phyloP scores from a whole-genome alignment of 352 stramenopile species.

The Globisporangium viniferum region DNA sequence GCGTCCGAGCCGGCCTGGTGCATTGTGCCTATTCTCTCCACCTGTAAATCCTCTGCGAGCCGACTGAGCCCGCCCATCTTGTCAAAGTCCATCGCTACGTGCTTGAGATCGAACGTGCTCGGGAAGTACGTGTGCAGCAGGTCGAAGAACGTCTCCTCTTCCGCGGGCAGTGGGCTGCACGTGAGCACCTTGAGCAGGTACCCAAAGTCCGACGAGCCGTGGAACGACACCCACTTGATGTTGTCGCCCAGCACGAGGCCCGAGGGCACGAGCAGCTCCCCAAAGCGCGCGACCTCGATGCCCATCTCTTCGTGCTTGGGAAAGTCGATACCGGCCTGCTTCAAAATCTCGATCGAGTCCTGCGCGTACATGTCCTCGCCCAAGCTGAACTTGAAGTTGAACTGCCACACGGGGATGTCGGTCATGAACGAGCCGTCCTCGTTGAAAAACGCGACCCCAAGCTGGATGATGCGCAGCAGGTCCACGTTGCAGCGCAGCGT shows the following conservation, averaged over 20 bases:
- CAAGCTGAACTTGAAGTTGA: slow-evolving; percentile 99
- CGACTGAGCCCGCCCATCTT: slow-evolving; percentile 97
- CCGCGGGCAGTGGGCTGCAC: slow-evolving; percentile 83
- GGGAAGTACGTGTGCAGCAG: slow-evolving; percentile 98
- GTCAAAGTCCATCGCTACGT: slow-evolving; percentile 97
- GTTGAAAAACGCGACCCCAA: slow-evolving; percentile 97
- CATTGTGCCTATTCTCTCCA: slow-evolving; percentile 98
- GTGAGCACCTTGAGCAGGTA: slow-evolving; percentile 98
- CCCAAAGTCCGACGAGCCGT: slow-evolving; percentile 99
- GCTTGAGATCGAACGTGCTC: slow-evolving; percentile 98
- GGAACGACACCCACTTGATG: slow-evolving; percentile 99
- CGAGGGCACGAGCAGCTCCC: slow-evolving; percentile 96
- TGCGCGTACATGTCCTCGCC: slow-evolving; percentile 99
- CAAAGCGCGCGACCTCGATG: slow-evolving; percentile 97
- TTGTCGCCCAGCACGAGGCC: slow-evolving; percentile 98
- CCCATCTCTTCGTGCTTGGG: slow-evolving; percentile 93
- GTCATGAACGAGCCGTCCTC: slow-evolving; percentile 93
- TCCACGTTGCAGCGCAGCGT: slow-evolving; percentile 99
- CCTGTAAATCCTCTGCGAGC: slow-evolving; percentile 95
- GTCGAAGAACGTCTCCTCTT: slow-evolving; percentile 96
- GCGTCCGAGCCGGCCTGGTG: slow-evolving; percentile 98
- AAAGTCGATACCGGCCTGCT: slow-evolving; percentile 98
- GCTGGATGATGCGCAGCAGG: slow-evolving; percentile 98
- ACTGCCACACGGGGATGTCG: slow-evolving; percentile 98
- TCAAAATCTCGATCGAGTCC: slow-evolving; percentile 98